These are phyloP conservation scores for Diutina neorugosa DNA, from an alignment of 1,139 yeast genomes.

Conservation along the genomic window DNA sequence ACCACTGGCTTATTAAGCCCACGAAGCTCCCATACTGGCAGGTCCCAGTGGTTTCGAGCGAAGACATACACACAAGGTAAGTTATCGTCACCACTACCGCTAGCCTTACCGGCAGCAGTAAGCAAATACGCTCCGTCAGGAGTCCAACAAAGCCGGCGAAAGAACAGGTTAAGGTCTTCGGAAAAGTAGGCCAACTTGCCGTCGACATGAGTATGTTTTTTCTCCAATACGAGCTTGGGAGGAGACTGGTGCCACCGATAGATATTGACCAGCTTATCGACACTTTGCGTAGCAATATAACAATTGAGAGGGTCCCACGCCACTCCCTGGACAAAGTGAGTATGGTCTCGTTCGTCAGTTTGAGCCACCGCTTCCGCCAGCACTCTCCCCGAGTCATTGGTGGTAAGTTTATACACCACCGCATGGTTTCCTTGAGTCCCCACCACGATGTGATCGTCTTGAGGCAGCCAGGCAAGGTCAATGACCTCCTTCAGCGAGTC, in stretches of 20 bases:
- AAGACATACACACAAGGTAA: neutral
- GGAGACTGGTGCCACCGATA: conserved; percentile 17
- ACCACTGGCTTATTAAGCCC: conserved; percentile 78
- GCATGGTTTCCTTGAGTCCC: conserved; percentile 88
- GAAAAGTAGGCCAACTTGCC: conserved; percentile 45
- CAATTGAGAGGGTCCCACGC: conserved; percentile 85
- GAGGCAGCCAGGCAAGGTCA: conserved; percentile 89
- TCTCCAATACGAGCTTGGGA: neutral
- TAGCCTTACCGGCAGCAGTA: conserved; percentile 34
- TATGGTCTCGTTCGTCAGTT: conserved; percentile 46
- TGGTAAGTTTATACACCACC: conserved; percentile 47
- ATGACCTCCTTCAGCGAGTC: conserved; percentile 44
- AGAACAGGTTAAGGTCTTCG: conserved; percentile 82
- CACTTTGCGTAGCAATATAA: conserved; percentile 75
- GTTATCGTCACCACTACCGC: neutral
- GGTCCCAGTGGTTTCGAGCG: conserved; percentile 14
- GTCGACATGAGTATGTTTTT: neutral
- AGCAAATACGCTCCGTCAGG: conserved; percentile 80
- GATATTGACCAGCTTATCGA: conserved; percentile 72
- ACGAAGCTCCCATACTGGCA: conserved; percentile 69
- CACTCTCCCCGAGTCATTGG: conserved; percentile 7
- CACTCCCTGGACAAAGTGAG: conserved; percentile 90
- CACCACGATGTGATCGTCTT: conserved; percentile 58
- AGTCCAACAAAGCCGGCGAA: conserved; percentile 72
- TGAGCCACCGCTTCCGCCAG: conserved; percentile 48